These are phyloP conservation scores for Carpinus viminea DNA, from an alignment of 306 rosid species.

Conservation along the genomic window DNA sequence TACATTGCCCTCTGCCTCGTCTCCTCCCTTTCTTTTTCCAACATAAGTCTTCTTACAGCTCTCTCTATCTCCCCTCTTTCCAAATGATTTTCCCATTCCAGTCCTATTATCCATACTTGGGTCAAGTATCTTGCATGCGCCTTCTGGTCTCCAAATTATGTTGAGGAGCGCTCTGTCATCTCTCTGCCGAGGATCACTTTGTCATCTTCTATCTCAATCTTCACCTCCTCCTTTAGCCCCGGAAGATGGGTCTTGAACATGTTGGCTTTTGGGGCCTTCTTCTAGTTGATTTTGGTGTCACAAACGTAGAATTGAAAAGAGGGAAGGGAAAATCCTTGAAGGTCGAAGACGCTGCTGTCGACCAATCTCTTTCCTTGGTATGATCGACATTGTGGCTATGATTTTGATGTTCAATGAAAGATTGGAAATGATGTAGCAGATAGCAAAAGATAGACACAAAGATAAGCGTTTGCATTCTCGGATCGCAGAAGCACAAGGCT, in stretches of 20 bases:
- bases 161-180: background rate
- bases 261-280: background rate
- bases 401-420: background rate
- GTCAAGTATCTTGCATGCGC: slow-evolving; percentile 39
- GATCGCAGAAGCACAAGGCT: no score
- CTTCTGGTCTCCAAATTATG: slow-evolving; percentile 36
- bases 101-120: slow-evolving; percentile 39
- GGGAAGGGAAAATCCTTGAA: background rate
- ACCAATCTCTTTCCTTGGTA: background rate
- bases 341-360: background rate
- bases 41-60: background rate
- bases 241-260: background rate
- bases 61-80: background rate
- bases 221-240: slow-evolving; percentile 29
- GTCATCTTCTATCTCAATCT: slow-evolving; percentile 34
- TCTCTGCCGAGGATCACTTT: no score
- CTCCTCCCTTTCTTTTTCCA: background rate
- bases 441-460: no score
- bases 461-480: no score
- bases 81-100: background rate
- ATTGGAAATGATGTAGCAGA: no score
- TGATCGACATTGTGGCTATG: background rate
- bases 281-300: background rate
- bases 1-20: background rate
- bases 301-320: no score